Percentiles rank a stretch among this genome's conserved stretches.
Evolutionary conservation across 306 rosid species (phyloP).

Genomic region (Acacia acuminata): DNA sequence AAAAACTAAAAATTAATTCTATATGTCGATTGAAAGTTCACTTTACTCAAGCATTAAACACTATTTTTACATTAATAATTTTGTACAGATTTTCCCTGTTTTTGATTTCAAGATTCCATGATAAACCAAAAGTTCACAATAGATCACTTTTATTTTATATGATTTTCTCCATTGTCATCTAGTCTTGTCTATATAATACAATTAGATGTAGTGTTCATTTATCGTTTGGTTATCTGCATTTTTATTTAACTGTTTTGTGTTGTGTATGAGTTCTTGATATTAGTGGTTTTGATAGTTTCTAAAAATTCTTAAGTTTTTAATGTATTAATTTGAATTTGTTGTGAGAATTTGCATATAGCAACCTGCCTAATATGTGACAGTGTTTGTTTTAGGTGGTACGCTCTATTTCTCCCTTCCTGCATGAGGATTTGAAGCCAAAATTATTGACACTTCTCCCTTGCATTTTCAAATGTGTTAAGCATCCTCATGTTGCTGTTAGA

Average conservation of each 20-base stretch:
- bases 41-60: neutral
- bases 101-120: neutral
- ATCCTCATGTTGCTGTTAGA: constrained; percentile 92
- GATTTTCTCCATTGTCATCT: neutral
- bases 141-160: neutral
- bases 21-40: neutral
- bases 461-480: constrained; percentile 77
- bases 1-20: no score
- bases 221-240: neutral
- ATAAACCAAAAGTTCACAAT: neutral
- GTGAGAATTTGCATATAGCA: constrained; percentile 10
- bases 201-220: neutral
- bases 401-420: constrained; percentile 74
- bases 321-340: neutral
- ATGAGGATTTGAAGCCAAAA: constrained; percentile 76
- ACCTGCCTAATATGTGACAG: constrained; percentile 19
- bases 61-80: neutral
- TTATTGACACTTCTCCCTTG: constrained; percentile 85
- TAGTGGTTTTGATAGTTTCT: neutral
- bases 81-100: neutral
- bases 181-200: neutral
- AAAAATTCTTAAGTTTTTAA: neutral
- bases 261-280: constrained; percentile 6
- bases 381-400: constrained; percentile 77
- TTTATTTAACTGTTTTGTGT: neutral